Percentiles rank a stretch among this genome's conserved stretches.
Conservation (phyloP, 441 rosid species). For the Cnidoscolus chayamansa region DNA sequence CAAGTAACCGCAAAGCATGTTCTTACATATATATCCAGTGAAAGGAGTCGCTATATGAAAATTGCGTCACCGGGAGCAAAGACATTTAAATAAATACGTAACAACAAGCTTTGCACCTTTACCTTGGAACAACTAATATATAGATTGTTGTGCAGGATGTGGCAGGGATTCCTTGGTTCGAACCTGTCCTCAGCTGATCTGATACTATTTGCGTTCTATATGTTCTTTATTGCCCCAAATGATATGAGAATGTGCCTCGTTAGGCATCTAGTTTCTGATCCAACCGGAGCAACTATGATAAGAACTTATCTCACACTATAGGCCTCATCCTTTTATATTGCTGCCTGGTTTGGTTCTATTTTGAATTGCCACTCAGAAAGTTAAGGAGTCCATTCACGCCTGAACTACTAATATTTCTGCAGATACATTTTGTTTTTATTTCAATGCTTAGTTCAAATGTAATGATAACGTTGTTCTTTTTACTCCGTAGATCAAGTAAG, state of each 20-base stretch:
- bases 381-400: constrained; percentile 12
- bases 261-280: constrained; percentile 82
- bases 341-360: constrained; percentile 23
- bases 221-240: constrained; percentile 82
- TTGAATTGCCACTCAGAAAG: constrained; percentile 18
- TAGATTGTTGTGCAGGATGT: constrained; percentile 63
- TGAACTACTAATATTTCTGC: constrained; percentile 18
- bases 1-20: too few species aligned
- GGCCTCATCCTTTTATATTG: constrained; percentile 14
- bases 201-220: constrained; percentile 65
- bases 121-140: constrained; percentile 4
- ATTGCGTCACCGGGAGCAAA: background rate
- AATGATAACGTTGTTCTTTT: background rate
- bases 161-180: constrained; percentile 91
- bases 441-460: background rate
- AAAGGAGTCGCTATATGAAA: background rate
- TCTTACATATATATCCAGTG: too few species aligned
- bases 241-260: constrained; percentile 68
- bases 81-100: background rate
- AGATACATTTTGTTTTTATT: constrained; percentile 14
- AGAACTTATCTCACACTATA: constrained; percentile 67
- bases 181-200: constrained; percentile 80
- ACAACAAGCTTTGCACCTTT: background rate
- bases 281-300: constrained; percentile 86
- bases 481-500: too few species aligned